Evolutionary conservation across 2,329 filamentous ascomycete genomes (phyloP).

Genomic region (Raffaelea ambrosiae): DNA sequence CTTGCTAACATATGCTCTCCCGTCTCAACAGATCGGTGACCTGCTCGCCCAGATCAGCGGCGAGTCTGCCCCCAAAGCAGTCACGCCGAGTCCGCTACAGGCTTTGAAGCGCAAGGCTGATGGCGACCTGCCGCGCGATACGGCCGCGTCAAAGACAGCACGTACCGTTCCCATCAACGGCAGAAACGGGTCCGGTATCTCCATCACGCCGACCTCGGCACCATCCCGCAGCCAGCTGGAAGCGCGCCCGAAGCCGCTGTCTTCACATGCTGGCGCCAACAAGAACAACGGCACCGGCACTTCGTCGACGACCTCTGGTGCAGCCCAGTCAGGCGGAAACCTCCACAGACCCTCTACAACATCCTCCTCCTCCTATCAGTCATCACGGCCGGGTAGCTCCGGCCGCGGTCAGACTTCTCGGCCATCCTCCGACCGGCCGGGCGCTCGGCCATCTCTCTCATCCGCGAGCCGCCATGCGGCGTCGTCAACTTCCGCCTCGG

Average conservation of each 20-base stretch:
- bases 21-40: conserved; percentile 40
- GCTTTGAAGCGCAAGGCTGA: conserved; percentile 50
- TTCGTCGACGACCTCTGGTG: neutral
- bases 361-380: neutral
- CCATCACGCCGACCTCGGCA: neutral
- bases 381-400: neutral
- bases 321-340: neutral
- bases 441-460: neutral
- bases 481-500: neutral
- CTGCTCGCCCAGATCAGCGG: conserved; percentile 56
- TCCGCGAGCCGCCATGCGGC: neutral
- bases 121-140: conserved; percentile 31
- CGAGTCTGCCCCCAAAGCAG: conserved; percentile 32
- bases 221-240: neutral
- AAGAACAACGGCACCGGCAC: neutral
- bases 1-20: neutral
- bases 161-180: conserved; percentile 20
- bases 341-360: neutral
- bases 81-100: conserved; percentile 21
- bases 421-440: neutral
- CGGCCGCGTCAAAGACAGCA: conserved; percentile 30
- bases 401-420: neutral
- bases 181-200: neutral
- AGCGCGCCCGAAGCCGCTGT: neutral
- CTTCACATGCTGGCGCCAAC: neutral